Conservation (phyloP, 768 basidiomycete species). For the Trametes villosa region DNA sequence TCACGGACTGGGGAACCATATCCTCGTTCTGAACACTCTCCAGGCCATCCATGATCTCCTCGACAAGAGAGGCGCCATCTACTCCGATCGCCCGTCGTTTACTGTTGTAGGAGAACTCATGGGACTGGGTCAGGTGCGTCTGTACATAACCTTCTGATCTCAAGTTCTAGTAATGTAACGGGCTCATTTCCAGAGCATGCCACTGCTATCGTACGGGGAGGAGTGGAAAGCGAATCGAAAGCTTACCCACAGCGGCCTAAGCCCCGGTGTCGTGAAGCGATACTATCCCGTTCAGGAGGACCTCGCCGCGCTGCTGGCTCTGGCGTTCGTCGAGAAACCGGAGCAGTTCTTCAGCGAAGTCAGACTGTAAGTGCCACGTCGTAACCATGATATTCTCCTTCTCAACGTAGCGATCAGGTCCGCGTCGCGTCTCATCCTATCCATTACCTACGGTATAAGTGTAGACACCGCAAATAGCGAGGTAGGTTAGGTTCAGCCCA, state of each 20-base stretch:
- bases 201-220: constrained; percentile 28
- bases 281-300: constrained; percentile 39
- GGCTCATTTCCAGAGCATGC: constrained; percentile 27
- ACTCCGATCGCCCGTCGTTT: constrained; percentile 40
- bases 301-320: constrained; percentile 24
- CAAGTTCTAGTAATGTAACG: too few species aligned
- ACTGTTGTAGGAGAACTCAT: constrained; percentile 43
- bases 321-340: constrained; percentile 6
- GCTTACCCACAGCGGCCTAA: constrained; percentile 37
- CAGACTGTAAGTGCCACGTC: constrained; percentile 6
- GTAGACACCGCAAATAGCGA: constrained; percentile 12
- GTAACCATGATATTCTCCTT: background rate
- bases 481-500: constrained; percentile 5
- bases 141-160: background rate
- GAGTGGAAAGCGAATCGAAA: constrained; percentile 34
- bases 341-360: constrained; percentile 15
- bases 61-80: constrained; percentile 33
- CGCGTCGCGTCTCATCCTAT: constrained; percentile 3
- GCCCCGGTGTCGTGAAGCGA: constrained; percentile 34
- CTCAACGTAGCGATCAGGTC: background rate
- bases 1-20: constrained; percentile 31
- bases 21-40: constrained; percentile 38
- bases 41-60: constrained; percentile 35
- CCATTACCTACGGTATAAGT: constrained; percentile 13
- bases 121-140: constrained; percentile 27